These are phyloP conservation scores for Citrus maxima DNA, from an alignment of 345 rosid species.

Conservation along the genomic window DNA sequence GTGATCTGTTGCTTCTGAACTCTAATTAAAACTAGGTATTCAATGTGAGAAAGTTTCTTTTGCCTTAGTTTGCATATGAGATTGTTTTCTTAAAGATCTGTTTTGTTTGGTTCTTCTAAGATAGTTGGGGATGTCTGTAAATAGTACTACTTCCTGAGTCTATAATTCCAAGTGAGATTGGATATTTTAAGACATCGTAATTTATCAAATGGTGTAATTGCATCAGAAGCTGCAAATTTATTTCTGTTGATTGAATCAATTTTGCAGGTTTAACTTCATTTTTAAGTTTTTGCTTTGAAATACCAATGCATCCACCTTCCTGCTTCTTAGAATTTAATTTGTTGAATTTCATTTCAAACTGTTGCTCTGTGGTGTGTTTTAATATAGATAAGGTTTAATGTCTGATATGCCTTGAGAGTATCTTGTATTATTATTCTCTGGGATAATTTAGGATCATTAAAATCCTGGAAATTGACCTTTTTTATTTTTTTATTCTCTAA, in stretches of 20 bases:
- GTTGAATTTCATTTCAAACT: not conserved
- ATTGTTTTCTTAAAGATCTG: not conserved
- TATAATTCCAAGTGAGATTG: not conserved
- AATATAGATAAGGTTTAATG: not conserved
- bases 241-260: not conserved
- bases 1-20: not conserved
- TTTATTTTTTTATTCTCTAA: conserved; percentile 9
- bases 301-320: not conserved
- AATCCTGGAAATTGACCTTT: conserved; percentile 14
- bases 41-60: not conserved
- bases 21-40: not conserved
- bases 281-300: not conserved
- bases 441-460: not conserved
- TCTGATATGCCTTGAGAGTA: not conserved
- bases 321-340: not conserved
- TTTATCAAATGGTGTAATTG: not conserved
- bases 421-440: not conserved
- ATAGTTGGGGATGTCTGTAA: not conserved
- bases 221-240: not conserved
- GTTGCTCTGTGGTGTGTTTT: not conserved
- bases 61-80: not conserved
- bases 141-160: not conserved
- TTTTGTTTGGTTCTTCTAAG: not conserved
- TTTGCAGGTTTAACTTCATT: not conserved
- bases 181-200: not conserved